Percentiles rank a stretch among this genome's conserved stretches.
phyloP scores from a whole-genome alignment of 305 asterid genomes.

The Caryopteris hybrid region DNA sequence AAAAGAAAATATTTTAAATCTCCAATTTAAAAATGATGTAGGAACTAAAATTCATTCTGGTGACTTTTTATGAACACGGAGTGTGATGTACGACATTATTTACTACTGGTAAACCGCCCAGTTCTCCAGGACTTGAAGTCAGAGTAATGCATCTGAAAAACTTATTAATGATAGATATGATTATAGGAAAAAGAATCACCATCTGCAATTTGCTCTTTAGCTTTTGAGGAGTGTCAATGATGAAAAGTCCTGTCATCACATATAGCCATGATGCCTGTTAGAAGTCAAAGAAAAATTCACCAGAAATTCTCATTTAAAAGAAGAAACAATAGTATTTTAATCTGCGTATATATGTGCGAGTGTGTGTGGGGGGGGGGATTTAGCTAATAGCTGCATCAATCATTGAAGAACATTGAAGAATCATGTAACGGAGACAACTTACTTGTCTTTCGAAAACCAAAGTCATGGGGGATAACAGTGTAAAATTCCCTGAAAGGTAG shows the following conservation, averaged over 20 bases:
- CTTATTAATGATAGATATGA: not conserved
- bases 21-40: not conserved
- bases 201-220: slow-evolving; percentile 80
- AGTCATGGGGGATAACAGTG: slow-evolving; percentile 90
- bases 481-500: slow-evolving; percentile 77
- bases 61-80: not conserved
- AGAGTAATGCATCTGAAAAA: slow-evolving; percentile 3
- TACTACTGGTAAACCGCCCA: slow-evolving; percentile 5
- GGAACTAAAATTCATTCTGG: slow-evolving; percentile 7
- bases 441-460: slow-evolving; percentile 81
- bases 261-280: slow-evolving; percentile 13
- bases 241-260: slow-evolving; percentile 68
- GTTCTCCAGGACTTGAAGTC: not conserved
- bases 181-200: slow-evolving; percentile 54
- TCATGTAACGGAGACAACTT: slow-evolving; percentile 35
- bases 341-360: not conserved
- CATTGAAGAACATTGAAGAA: slow-evolving; percentile 1
- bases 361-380: no score
- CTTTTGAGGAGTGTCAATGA: slow-evolving; percentile 88
- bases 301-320: not conserved
- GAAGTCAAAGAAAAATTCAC: slow-evolving; percentile 11
- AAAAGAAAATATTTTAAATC: not conserved
- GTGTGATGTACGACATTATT: not conserved
- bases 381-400: not conserved
- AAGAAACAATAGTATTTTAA: not conserved